Percentiles rank a stretch among this genome's conserved stretches.
Conservation (phyloP, 2,329 filamentous ascomycete genomes). For the Penicillium capsulatum region DNA sequence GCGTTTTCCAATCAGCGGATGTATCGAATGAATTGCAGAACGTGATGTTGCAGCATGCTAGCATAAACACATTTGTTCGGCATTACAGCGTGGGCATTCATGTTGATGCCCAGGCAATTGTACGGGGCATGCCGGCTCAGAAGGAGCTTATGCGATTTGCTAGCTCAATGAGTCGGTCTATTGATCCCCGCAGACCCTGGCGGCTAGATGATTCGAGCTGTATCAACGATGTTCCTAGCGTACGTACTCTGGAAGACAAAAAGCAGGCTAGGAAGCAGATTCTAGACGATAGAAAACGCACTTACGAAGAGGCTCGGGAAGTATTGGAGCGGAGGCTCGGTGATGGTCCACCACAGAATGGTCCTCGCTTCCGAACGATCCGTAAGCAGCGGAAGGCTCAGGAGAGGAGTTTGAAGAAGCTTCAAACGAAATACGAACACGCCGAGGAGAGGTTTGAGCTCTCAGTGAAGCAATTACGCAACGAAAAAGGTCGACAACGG, state of each 20-base stretch:
- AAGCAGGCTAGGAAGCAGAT: conserved; percentile 16
- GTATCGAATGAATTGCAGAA: conserved; percentile 23
- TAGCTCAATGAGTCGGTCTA: conserved; percentile 25
- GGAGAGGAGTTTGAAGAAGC: conserved; percentile 8
- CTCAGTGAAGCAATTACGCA: conserved; percentile 14
- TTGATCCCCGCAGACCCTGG: conserved; percentile 23
- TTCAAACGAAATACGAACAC: conserved; percentile 10
- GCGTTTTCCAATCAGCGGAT: conserved; percentile 14
- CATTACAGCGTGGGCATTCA: conserved; percentile 28
- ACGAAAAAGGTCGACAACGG: conserved; percentile 19
- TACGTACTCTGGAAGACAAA: conserved; percentile 16
- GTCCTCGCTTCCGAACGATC: neutral
- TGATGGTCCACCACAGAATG: conserved; percentile 4
- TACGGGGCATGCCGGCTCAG: conserved; percentile 19
- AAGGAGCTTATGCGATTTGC: conserved; percentile 26
- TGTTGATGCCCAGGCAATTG: conserved; percentile 25
- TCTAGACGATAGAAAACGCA: conserved; percentile 15
- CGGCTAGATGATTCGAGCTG: conserved; percentile 24
- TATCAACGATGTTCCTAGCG: conserved; percentile 21
- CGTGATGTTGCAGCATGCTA: conserved; percentile 20
- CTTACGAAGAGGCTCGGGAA: conserved; percentile 13
- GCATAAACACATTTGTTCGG: conserved; percentile 26
- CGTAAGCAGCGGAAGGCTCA: conserved; percentile 8
- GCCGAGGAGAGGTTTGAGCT: conserved; percentile 12
- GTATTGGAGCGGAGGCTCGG: conserved; percentile 10